phyloP scores from a whole-genome alignment of 2,329 filamentous ascomycete species.

The Neonectria neomacrospora region DNA sequence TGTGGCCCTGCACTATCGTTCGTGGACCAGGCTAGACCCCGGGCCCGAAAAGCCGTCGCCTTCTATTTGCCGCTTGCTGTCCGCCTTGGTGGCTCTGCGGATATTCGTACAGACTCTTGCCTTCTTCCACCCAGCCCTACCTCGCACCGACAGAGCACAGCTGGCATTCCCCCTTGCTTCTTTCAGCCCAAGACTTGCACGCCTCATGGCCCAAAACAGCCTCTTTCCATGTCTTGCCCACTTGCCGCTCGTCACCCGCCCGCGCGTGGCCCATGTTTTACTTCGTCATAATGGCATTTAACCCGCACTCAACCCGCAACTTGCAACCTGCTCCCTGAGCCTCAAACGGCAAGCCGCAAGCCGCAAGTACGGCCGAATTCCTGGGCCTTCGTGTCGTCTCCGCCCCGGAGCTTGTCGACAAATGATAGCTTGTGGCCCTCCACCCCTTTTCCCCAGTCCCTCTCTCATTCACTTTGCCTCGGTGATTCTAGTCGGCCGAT shows the following conservation, averaged over 20 bases:
- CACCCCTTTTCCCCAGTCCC: constrained; percentile 17
- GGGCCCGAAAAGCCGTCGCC: neutral
- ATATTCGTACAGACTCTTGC: neutral
- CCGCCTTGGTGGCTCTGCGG: neutral
- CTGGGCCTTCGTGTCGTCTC: constrained; percentile 9
- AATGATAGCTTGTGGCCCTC: constrained; percentile 1
- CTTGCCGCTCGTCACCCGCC: constrained; percentile 10
- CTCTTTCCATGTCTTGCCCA: constrained; percentile 9
- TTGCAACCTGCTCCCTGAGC: neutral
- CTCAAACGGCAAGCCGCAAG: neutral
- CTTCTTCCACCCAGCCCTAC: constrained; percentile 4
- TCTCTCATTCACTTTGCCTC: constrained; percentile 7
- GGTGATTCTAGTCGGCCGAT: constrained; percentile 38
- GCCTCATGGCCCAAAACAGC: constrained; percentile 5
- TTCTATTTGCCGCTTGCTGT: neutral
- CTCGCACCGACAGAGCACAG: constrained; percentile 27
- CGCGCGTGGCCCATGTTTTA: constrained; percentile 8
- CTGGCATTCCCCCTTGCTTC: neutral
- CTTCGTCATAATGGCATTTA: neutral
- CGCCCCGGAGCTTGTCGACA: constrained; percentile 4
- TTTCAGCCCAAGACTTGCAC: constrained; percentile 13
- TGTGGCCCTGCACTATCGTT: neutral
- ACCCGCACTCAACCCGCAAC: constrained; percentile 1
- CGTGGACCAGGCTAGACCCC: neutral
- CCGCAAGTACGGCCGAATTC: constrained; percentile 19